These are phyloP conservation scores for Lipomyces yamadae DNA, from an alignment of 805 yeast genomes.

Conservation along the genomic window DNA sequence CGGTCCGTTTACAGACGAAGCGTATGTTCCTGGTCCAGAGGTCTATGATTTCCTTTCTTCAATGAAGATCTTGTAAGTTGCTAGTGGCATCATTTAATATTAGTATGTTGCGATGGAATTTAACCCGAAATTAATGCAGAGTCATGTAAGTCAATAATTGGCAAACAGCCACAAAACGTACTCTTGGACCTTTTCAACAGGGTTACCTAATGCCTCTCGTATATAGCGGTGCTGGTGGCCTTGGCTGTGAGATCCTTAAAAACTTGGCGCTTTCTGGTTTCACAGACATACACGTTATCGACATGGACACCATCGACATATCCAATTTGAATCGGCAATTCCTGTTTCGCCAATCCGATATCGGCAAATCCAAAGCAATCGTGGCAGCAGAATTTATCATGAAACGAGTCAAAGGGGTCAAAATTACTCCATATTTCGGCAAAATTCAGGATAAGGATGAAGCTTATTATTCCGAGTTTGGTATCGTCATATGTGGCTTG, in stretches of 20 bases:
- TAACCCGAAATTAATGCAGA: background rate
- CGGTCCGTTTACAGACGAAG: conserved; percentile 49
- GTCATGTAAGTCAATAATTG: conserved; percentile 13
- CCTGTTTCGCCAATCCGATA: conserved; percentile 61
- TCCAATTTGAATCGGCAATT: conserved; percentile 78
- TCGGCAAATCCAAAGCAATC: conserved; percentile 69
- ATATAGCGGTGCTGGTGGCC: conserved; percentile 76
- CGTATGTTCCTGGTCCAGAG: conserved; percentile 46
- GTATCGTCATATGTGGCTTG: conserved; percentile 80
- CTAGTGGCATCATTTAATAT: background rate
- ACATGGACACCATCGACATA: conserved; percentile 83
- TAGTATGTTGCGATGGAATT: no score
- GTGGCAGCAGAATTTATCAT: conserved; percentile 65
- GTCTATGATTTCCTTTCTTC: conserved; percentile 40
- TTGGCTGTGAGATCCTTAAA: conserved; percentile 81
- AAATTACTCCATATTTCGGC: conserved; percentile 51
- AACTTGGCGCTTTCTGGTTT: conserved; percentile 74
- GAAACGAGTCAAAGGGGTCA: conserved; percentile 50
- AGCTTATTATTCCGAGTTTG: conserved; percentile 69
- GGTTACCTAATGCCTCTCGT: background rate
- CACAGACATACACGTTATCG: conserved; percentile 66
- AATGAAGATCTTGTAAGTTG: conserved; percentile 47
- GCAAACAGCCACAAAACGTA: no score
- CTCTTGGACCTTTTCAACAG: no score
- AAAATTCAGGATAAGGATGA: conserved; percentile 67